Evolutionary conservation across 306 rosid genomes (phyloP).

Genomic region (Dryas alaskensis): DNA sequence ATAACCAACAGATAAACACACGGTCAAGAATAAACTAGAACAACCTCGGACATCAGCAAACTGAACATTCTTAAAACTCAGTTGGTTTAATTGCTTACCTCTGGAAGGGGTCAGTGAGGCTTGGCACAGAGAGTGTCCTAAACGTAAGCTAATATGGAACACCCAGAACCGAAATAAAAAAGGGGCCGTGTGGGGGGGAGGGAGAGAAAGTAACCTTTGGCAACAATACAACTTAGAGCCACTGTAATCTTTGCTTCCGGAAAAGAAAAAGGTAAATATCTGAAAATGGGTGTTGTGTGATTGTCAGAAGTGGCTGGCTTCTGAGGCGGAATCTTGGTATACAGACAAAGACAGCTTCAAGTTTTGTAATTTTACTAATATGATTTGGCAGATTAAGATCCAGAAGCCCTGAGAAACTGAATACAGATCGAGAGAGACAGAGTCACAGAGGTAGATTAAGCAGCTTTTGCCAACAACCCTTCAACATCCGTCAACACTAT

Average conservation of each 20-base stretch:
- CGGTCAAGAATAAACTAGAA: too few relatives aligned
- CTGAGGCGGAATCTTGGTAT: constrained; percentile 8
- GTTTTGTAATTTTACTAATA: neutral
- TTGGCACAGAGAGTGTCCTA: neutral
- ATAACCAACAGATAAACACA: neutral
- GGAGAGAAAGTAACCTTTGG: neutral
- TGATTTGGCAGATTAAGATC: constrained; percentile 20
- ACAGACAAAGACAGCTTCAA: constrained; percentile 11
- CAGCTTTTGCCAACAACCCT: constrained; percentile 28
- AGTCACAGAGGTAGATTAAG: neutral
- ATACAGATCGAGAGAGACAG: neutral
- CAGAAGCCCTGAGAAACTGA: neutral
- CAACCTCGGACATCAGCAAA: too few relatives aligned
- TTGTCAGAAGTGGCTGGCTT: constrained; percentile 9
- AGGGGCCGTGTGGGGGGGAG: neutral
- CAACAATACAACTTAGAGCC: too few relatives aligned
- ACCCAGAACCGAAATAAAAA: constrained; percentile 7
- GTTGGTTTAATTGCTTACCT: constrained; percentile 11
- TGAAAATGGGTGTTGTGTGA: neutral
- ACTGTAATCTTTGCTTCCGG: too few relatives aligned
- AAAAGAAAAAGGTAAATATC: neutral
- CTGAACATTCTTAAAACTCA: neutral
- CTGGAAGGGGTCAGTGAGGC: constrained; percentile 2
- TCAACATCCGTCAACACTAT: constrained; percentile 16
- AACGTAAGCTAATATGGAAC: neutral